These are phyloP conservation scores for Aechmea fasciata DNA, from an alignment of 176 grass and related monocot species.

Conservation along the genomic window DNA sequence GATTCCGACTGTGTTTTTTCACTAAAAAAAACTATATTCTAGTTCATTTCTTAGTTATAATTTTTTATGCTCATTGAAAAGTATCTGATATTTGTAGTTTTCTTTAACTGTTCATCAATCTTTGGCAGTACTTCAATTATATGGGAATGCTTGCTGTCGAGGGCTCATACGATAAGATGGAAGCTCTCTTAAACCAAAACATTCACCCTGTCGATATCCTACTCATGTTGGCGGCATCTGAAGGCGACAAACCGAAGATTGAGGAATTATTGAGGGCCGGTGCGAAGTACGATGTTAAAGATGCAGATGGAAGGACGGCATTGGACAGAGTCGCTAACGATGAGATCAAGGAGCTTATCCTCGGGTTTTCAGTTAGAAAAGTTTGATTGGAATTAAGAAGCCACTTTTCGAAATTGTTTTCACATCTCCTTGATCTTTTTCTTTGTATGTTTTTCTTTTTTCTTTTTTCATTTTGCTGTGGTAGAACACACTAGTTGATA, in stretches of 20 bases:
- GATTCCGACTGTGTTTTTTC: too few relatives aligned
- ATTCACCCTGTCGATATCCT: conserved; percentile 98
- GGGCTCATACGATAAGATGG: conserved; percentile 97
- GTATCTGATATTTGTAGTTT: not conserved
- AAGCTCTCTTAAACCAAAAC: conserved; percentile 67
- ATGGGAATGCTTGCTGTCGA: conserved; percentile 99
- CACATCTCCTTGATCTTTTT: not conserved
- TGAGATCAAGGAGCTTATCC: conserved; percentile 68
- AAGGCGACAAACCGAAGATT: conserved; percentile 86
- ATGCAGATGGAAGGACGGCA: conserved; percentile 69
- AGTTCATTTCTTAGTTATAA: too few relatives aligned
- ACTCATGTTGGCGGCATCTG: conserved; percentile 72
- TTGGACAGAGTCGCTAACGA: conserved; percentile 49
- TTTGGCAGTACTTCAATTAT: conserved; percentile 92
- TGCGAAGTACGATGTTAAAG: conserved; percentile 76
- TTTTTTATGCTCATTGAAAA: too few relatives aligned
- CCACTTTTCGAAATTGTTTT: not conserved
- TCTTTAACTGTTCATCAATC: not conserved
- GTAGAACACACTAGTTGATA: not conserved
- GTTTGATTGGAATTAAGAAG: conserved; percentile 20
- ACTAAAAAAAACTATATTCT: too few relatives aligned
- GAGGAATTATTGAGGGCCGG: conserved; percentile 83
- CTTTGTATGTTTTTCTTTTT: not conserved
- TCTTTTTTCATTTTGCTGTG: not conserved
- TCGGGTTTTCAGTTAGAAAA: conserved; percentile 33